phyloP scores from a whole-genome alignment of 1,284 basidiomycete species.

The Pholiota adiposa region DNA sequence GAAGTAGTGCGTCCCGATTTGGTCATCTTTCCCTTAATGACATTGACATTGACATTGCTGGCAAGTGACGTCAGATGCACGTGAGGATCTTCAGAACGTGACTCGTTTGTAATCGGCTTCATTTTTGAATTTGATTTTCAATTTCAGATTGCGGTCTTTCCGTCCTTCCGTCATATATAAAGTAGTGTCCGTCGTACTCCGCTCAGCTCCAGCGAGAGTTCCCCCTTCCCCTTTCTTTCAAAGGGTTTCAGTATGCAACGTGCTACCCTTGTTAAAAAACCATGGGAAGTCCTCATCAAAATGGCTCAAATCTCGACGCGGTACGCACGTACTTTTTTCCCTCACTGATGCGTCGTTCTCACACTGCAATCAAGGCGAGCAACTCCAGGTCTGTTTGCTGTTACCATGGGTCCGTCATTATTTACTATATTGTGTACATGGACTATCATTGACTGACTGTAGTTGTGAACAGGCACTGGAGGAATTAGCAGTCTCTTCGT shows the following conservation, averaged over 20 bases:
- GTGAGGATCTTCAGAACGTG: neutral
- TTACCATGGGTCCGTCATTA: conserved; percentile 52
- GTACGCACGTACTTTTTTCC: neutral
- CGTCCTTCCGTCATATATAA: neutral
- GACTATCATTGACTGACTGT: conserved; percentile 4
- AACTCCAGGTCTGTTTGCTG: conserved; percentile 55
- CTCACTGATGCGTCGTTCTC: neutral
- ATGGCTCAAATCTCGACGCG: conserved; percentile 5
- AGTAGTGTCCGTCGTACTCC: neutral
- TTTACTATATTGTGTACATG: neutral
- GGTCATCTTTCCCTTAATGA: neutral
- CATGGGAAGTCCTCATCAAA: neutral
- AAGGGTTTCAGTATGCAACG: neutral
- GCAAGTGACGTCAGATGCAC: neutral
- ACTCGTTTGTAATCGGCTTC: neutral
- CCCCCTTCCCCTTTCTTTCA: neutral
- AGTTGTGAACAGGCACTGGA: conserved; percentile 52
- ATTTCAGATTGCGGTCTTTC: neutral
- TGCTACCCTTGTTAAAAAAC: neutral
- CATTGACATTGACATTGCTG: neutral
- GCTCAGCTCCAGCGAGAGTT: neutral
- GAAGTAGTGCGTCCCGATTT: neutral
- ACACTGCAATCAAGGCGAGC: conserved; percentile 23
- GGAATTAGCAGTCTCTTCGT: conserved; percentile 56
- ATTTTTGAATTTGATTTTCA: neutral